Base-by-base conservation (phyloP, 345 rosid species). In the Brassica cretica region DNA sequence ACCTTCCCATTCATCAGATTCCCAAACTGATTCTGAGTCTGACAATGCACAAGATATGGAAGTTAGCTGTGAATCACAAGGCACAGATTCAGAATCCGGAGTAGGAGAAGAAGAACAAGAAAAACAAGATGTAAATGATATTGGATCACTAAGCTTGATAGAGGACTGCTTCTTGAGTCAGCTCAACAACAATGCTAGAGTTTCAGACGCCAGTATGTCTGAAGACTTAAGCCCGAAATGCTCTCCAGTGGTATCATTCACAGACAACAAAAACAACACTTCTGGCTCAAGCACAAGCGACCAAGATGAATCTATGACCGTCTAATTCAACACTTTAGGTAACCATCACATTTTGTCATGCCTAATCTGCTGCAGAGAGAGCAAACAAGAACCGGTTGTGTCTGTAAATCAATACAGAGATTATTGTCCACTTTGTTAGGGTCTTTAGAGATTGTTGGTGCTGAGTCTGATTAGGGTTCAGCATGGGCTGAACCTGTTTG, bases 1-100 rank as follows among this genome's bases (percentile, higher is more conserved):
- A 59, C 88, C 98, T 18, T 80, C 85, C 78, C 89, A 70, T 78
- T 89, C 94, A 33, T 89, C 86, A 5, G 82, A 85, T 65, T 77
- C 59, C 27, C 90, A 80, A 78, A 84, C 88, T 5, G 90, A 88
- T 7, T 87, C 87, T 73, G 89, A 89, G 1, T 89, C 83, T n/a
- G 89, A 92, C 65, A 85, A 87, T 78, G 94, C 87, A 72, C 91
- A 84, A 65, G 94, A 91, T 79, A 90, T 86, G 89, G 98, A 92
- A 64, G 88, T 86, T 69, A 88, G 92, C 86, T 79, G 89, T 39
- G 96, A 89, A 68, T 81, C 88, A 82, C 89, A 88, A 78, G 87
- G 82, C 73, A 83, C 78, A 6, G 81, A 84, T 18, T 87, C 92
- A 1, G 93, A 90, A 35, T 80, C 76, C 32, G 72, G 60, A 37